Percentiles rank a stretch among this genome's conserved stretches.
phyloP scores from a whole-genome alignment of 768 basidiomycete species.

The Mrakia hoshinonis region DNA sequence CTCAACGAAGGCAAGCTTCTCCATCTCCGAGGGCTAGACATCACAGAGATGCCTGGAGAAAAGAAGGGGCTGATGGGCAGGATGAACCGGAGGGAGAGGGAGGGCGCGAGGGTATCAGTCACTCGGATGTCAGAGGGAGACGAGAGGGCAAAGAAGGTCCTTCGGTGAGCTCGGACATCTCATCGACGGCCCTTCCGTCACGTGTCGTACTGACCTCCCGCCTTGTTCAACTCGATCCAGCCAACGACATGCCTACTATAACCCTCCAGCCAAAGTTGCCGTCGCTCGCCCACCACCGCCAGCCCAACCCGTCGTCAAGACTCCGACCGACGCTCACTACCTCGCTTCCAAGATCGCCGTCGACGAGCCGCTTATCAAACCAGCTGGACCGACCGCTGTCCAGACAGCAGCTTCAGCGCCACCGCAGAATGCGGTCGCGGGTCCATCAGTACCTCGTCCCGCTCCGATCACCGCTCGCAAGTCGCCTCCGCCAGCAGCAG shows the following conservation, averaged over 20 bases:
- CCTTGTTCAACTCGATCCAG: not conserved
- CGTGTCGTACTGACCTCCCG: no score
- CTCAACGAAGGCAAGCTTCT: not conserved
- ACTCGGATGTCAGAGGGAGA: not conserved
- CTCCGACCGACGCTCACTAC: no score
- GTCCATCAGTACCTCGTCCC: no score
- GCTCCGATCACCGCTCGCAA: no score
- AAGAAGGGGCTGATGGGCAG: not conserved
- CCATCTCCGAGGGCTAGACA: not conserved
- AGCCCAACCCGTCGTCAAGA: not conserved
- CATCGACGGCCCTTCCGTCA: no score
- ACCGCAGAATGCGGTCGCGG: no score
- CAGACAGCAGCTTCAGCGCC: no score
- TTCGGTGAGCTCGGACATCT: not conserved
- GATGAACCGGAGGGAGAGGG: not conserved
- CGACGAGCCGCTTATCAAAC: no score
- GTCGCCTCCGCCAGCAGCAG: no score
- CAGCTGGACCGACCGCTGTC: no score
- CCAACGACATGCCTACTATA: not conserved
- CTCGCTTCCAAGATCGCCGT: no score
- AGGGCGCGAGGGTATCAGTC: not conserved
- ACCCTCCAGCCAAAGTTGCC: not conserved
- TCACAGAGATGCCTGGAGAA: not conserved
- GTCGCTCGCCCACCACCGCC: not conserved
- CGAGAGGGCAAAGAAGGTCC: not conserved